Evolutionary conservation across 1,139 yeast genomes (phyloP).

Genomic region (Suhomyces bolitotheri): DNA sequence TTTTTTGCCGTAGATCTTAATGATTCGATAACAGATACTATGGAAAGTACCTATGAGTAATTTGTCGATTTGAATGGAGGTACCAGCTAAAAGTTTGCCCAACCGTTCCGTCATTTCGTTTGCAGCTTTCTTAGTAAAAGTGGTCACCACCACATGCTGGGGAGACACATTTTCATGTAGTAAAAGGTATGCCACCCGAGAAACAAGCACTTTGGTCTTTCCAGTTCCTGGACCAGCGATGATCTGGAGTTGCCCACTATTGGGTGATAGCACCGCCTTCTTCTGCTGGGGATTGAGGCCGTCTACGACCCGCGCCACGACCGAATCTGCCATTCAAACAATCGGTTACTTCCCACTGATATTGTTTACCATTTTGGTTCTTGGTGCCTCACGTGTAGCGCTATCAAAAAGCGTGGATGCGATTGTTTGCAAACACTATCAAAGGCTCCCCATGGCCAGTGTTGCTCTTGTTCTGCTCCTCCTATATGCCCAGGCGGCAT

Average conservation of each 20-base stretch:
- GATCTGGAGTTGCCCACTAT: slow-evolving; percentile 61
- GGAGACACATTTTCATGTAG: slow-evolving; percentile 55
- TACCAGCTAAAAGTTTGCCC: slow-evolving; percentile 35
- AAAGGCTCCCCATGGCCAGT: too few species aligned
- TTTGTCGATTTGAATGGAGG: slow-evolving; percentile 37
- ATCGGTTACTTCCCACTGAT: too few species aligned
- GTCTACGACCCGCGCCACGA: slow-evolving; percentile 1
- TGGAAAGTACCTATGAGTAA: slow-evolving; percentile 85
- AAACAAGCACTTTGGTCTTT: slow-evolving; percentile 77
- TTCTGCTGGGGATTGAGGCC: slow-evolving; percentile 58
- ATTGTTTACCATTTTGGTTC: neutral
- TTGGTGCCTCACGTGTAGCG: neutral
- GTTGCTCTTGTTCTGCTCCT: slow-evolving; percentile 3
- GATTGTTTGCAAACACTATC: too few species aligned
- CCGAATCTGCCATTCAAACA: neutral
- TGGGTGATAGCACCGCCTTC: slow-evolving; percentile 60
- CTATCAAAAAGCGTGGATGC: too few species aligned
- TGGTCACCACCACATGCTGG: slow-evolving; percentile 69
- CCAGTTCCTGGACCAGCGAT: slow-evolving; percentile 94
- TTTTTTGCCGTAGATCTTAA: slow-evolving; percentile 55
- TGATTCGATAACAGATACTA: slow-evolving; percentile 65
- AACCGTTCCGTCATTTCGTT: slow-evolving; percentile 74
- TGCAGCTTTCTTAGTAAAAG: slow-evolving; percentile 91
- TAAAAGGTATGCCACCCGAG: slow-evolving; percentile 73
- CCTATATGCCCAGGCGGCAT: slow-evolving; percentile 4